Evolutionary conservation across 306 rosid genomes (phyloP).

Genomic region (Astragalus glycyphyllos): DNA sequence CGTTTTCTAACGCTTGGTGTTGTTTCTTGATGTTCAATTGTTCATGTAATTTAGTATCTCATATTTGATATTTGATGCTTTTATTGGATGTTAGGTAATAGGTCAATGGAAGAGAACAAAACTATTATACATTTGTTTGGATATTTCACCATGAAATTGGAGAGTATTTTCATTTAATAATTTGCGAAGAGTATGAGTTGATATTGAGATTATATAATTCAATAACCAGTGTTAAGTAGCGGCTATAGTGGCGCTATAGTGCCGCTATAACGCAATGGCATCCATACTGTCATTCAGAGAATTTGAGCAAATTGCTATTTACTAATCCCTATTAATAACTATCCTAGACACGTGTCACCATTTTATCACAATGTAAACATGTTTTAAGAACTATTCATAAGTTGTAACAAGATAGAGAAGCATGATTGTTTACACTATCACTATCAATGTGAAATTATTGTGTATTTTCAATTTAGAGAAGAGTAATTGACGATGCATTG

Average conservation of each 20-base stretch:
- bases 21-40: constrained; percentile 15
- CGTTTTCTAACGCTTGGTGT: not conserved
- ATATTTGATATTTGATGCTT: not conserved
- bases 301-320: no score
- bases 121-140: not conserved
- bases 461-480: not conserved
- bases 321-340: no score
- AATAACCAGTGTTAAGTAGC: not conserved
- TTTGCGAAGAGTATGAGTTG: not conserved
- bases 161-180: not conserved
- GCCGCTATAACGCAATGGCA: no score
- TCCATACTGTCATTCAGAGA: no score
- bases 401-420: not conserved
- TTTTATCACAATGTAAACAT: not conserved
- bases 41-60: not conserved
- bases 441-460: not conserved
- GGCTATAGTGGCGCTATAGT: no score
- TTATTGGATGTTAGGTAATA: not conserved
- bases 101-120: not conserved
- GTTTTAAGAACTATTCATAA: not conserved
- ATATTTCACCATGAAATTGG: not conserved
- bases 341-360: not conserved
- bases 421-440: not conserved
- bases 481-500: not conserved
- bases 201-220: not conserved